Percentiles rank a stretch among this genome's conserved stretches.
Evolutionary conservation across 2,329 filamentous ascomycete species (phyloP).

Genomic region (Aspergillus fumigatus): DNA sequence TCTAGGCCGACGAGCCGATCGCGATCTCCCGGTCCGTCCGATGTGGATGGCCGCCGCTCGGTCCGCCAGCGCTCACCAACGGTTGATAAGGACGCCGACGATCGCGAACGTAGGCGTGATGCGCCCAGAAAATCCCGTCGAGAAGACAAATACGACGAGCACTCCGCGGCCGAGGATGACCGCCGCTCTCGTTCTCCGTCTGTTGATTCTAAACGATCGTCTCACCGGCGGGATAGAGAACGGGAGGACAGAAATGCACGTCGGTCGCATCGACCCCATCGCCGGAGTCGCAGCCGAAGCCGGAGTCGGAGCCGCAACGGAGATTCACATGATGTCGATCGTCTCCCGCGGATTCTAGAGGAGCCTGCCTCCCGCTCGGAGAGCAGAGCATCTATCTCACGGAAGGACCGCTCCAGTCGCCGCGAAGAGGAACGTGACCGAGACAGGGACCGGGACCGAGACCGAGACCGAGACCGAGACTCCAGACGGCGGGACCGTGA

Average conservation of each 20-base stretch:
- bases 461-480: conserved; percentile 43
- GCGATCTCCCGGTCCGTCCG: conserved; percentile 39
- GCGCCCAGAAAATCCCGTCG: conserved; percentile 24
- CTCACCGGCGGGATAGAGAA: conserved; percentile 59
- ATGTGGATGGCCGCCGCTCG: conserved; percentile 47
- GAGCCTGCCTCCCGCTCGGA: conserved; percentile 18
- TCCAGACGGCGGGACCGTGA: conserved; percentile 19
- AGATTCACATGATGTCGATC: conserved; percentile 37
- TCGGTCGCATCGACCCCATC: conserved; percentile 48
- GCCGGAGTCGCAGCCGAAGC: conserved; percentile 37
- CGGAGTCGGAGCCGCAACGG: conserved; percentile 21
- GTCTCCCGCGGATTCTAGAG: conserved; percentile 23
- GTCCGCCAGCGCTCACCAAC: conserved; percentile 49
- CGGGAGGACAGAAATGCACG: conserved; percentile 44
- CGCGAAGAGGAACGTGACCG: conserved; percentile 27
- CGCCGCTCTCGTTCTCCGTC: conserved; percentile 64
- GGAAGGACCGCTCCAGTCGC: conserved; percentile 25
- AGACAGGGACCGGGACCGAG: conserved; percentile 28
- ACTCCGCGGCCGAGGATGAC: conserved; percentile 30
- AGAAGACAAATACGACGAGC: conserved; percentile 46
- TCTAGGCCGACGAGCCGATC: conserved; percentile 29
- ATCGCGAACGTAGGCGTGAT: conserved; percentile 25
- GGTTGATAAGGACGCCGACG: conserved; percentile 31
- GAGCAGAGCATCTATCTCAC: conserved; percentile 17
- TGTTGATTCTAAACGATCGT: conserved; percentile 53